Evolutionary conservation across 2,329 filamentous ascomycete genomes (phyloP), one percentile per base, ranked within the genome.

Genomic region (Neurospora crassa): DNA sequence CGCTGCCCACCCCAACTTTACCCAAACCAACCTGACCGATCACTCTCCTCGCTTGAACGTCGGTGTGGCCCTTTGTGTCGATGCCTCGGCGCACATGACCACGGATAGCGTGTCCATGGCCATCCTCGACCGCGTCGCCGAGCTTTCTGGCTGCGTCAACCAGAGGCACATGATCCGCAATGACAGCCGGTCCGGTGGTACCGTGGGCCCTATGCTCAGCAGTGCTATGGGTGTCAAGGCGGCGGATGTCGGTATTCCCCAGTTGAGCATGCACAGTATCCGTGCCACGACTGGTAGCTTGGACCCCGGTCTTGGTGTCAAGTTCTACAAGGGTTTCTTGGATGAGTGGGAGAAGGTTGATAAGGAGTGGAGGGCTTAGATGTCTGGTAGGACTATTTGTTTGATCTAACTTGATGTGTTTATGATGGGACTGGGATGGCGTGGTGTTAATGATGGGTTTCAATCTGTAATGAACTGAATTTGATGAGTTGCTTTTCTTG

Each of bases 131-230:
- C 88, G 92, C 37, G 88, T 96, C 47, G 94, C 93, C 8, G 90
- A 94, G 75, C 89, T 92, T 72, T 87, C 85, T 73, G 92, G 85
- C 69, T 89, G 88, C 71, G 88, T 86, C 68, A 85, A 96, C 70
- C 96, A 98, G 82, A 84, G 92, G 6, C 98, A 98, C 86, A 94
- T 97, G 85, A 98, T 98, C 79, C 85, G 96, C 71, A 99, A 98
- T 79, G 96, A 98, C 81, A 91, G 88, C 11, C 86, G 95, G 70
- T 93, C 90, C 78, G 96, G 96, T 40, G 96, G 96, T 18, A 99
- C 96, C 0, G 94, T 98, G n/a, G 96, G 96, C 0, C 96, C 96
- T 0, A 94, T 94, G 88, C 85, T 97, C 43, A 93, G 90, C 75
- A 89, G 90, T 40, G 88, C 87, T 40, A 92, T 96, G 81, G 95